These are phyloP conservation scores for Aspergillus ustus DNA, from an alignment of 2,329 filamentous ascomycete genomes.

Conservation along the genomic window DNA sequence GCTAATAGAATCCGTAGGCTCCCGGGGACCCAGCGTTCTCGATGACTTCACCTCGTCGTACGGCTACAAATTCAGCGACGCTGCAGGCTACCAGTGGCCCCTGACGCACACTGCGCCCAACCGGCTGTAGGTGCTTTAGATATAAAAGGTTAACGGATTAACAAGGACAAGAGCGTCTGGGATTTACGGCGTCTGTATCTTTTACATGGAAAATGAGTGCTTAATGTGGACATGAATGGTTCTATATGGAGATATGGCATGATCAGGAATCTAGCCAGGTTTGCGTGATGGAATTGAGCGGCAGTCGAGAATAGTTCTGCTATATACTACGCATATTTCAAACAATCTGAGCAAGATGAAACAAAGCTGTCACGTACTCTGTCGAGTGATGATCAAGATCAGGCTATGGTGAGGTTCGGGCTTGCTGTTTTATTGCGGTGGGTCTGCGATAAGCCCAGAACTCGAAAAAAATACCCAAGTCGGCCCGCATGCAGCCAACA, in stretches of 20 bases:
- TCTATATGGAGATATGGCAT: constrained; percentile 20
- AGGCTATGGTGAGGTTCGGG: not conserved
- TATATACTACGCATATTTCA: constrained; percentile 1
- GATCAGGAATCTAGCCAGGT: constrained; percentile 19
- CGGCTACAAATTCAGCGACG: constrained; percentile 98
- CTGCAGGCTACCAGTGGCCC: constrained; percentile 94
- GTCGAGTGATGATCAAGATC: not conserved
- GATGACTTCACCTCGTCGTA: constrained; percentile 98
- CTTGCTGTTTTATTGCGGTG: not conserved
- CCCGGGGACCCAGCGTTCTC: constrained; percentile 90
- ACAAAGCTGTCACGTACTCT: not conserved
- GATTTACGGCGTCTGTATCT: constrained; percentile 17
- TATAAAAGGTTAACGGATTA: constrained; percentile 31
- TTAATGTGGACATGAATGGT: constrained; percentile 27
- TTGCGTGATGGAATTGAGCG: constrained; percentile 23
- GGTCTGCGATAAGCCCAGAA: constrained; percentile 5
- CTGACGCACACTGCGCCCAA: constrained; percentile 71
- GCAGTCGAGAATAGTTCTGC: constrained; percentile 12
- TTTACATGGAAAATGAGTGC: constrained; percentile 20
- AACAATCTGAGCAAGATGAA: constrained; percentile 2
- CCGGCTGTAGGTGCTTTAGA: constrained; percentile 69
- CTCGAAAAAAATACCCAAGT: constrained; percentile 3
- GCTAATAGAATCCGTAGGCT: constrained; percentile 63
- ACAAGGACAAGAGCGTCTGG: constrained; percentile 16
- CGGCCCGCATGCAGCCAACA: constrained; percentile 24